These are phyloP conservation scores for Balansia obtecta DNA, from an alignment of 2,329 filamentous ascomycete genomes.

Conservation along the genomic window DNA sequence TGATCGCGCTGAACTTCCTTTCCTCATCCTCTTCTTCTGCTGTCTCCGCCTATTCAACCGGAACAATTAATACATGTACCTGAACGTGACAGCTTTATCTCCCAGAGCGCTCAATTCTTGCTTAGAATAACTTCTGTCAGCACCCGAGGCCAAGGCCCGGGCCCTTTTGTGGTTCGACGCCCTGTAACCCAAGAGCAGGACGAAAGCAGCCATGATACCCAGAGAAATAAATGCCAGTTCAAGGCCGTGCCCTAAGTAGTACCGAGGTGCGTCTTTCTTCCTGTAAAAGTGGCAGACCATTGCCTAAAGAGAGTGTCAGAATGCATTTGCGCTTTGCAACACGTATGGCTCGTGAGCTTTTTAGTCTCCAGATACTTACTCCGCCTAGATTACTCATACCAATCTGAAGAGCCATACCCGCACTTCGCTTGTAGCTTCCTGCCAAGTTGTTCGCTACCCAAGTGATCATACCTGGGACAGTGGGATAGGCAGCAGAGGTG, in stretches of 20 bases:
- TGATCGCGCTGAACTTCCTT: no score
- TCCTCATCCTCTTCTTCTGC: no score
- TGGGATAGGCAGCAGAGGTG: constrained; percentile 68
- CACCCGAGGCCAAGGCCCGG: constrained; percentile 28
- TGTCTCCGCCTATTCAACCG: background rate
- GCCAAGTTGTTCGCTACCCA: constrained; percentile 75
- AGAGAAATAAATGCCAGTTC: constrained; percentile 35
- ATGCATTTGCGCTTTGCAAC: background rate
- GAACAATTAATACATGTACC: constrained; percentile 38
- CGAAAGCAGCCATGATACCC: constrained; percentile 31
- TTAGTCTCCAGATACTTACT: constrained; percentile 15
- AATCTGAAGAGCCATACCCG: constrained; percentile 53
- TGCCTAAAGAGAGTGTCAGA: constrained; percentile 24
- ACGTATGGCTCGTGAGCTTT: no score
- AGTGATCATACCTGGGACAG: constrained; percentile 63
- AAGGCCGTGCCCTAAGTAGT: constrained; percentile 36
- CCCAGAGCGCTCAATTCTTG: constrained; percentile 46
- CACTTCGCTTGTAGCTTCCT: constrained; percentile 48
- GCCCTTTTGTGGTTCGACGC: constrained; percentile 47
- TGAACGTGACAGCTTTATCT: constrained; percentile 49
- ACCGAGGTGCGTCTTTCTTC: constrained; percentile 32
- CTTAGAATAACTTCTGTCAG: constrained; percentile 21
- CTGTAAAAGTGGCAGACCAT: constrained; percentile 66
- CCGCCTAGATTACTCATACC: constrained; percentile 46
- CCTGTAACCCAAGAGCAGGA: constrained; percentile 38